Base-by-base conservation (phyloP, 2,329 filamentous ascomycete species). In the Fusarium illudens region DNA sequence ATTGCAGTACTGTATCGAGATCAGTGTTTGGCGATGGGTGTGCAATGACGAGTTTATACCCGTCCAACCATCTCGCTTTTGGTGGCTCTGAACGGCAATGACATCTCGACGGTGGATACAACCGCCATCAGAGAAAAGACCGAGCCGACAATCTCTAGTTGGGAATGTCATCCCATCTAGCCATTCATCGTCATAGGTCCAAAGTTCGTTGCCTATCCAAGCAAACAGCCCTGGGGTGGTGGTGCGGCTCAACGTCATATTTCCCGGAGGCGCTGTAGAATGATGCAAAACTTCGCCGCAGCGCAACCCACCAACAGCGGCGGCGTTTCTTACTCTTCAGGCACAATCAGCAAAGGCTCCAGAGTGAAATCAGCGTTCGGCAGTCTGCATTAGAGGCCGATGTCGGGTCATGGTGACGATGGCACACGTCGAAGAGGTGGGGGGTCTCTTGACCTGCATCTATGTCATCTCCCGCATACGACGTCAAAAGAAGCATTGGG, bases 231-330 rank as follows among this genome's bases (percentile, higher is more conserved):
- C 44, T 55, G 30, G 48, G 52, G 52, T 64, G 51, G 50, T 68
- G 65, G 65, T 65, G 44, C 61, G 52, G 60, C 61, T 64, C 44
- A 67, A 72, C 70, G 70, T 72, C 70, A 73, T 72, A 62, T 57
- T 58, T 37, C 19, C 25, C 27, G 4, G 56, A 44, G 49, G 59
- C 54, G 52, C 50, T 64, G 61, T 61, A 51, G 36, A 51, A 73
- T 72, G 70, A 71, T 73, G 70, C 68, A 72, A 64, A 56, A 52
- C 33, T 32, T 65, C 51, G 58, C 60, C 61, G 55, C 56, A 50
- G 32, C 50, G 58, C 56, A 69, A 63, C 67, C 65, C 60, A 58
- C 60, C 53, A 52, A 39, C 44, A 15, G 52, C 19, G 20, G 44
- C 11, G 19, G 39, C 62, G 33, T 44, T 49, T 32, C 56, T 27